Evolutionary conservation across 345 rosid genomes (phyloP), one percentile per base, ranked within the genome.

Genomic region (Arabidopsis suecica): DNA sequence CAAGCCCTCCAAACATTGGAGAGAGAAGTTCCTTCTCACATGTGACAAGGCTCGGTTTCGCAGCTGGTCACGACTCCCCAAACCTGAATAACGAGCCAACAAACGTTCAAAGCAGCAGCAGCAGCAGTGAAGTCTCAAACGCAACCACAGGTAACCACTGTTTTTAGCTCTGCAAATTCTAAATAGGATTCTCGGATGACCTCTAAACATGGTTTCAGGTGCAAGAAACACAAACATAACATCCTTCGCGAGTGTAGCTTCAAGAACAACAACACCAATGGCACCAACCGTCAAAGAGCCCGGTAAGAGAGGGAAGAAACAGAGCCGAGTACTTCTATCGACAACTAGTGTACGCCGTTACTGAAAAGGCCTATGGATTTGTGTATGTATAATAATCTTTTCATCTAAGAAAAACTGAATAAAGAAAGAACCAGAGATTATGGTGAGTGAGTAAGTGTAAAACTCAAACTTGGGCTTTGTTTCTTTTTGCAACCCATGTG

Each of bases 61-160:
- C 98, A 62, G 99, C 97, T 38, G 97, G 81, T 1, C 91, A 86
- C 51, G 97, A 86, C 82, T 95, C 99, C 59, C 99, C 99, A 4
- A 81, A 86, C 62, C 61, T 94, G 84, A 90, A 82, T 73, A 80
- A 61, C 34, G 97, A 83, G 79, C 89, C 84, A 63, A 76, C 83
- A 20, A 79, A 28, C 69, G 60, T 77, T 48, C 53, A 58, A n/a
- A 78, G 77, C 68, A 63, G 66, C 72, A 78, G 77, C 65, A 61
- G 65, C 73, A 66, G 40, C 73, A 73, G 55, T 62, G 82, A 53
- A 59, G 82, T 10, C 20, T 50, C 90, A 56, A 82, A 65, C 67
- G 76, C 78, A 73, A 59, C 85, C 72, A 12, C 91, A 71, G 82
- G 88, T 73, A 69, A 45, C 67, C 45, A n/a, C 72, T 2, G 53